Evolutionary conservation across 768 basidiomycete genomes (phyloP), one percentile per base, ranked within the genome.

Genomic region (Lentinula lateritia): DNA sequence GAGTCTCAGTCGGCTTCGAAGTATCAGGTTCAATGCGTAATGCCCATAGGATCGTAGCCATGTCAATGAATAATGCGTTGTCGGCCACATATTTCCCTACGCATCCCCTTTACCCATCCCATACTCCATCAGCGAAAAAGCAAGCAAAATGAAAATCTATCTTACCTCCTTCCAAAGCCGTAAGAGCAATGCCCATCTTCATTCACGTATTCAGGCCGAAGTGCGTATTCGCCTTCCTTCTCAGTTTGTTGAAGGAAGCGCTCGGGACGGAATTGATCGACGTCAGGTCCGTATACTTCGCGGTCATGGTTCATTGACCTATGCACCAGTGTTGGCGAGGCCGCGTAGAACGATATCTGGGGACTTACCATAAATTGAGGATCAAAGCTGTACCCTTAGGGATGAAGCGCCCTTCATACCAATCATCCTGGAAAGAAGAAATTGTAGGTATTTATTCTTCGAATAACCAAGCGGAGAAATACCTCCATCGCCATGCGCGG

Each of bases 361-460:
- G 0, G 20, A 15, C 48, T 54, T 16, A 54, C 54, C 54, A 56
- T n/a, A 56, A 15, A 15, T 56, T 56, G 12, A 36, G 32, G 8
- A 56, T 56, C 15, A 36, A 2, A 5, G 35, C 36, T 32, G 54
- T 56, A 7, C 73, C 78, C 62, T 79, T 76, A 0, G 80, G 81
- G 45, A 83, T 79, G 43, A 70, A 70, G 61, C 77, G 75, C 1
- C 78, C 80, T 2, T 77, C 73, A 61, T 80, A 83, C 3, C 73
- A 66, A 62, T 83, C 82, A 50, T 83, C 80, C 60, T 73, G 70
- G 7, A 66, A 71, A 9, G 18, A 35, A 13, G n/a, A 35, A 35
- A 34, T 0, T 13, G 34, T 52, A 66, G 60, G n/a, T n/a, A 39
- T 78, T 77, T 6, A 75, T 66, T 23, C 67, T 74, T 75, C 45